Percentiles rank a stretch among this genome's conserved stretches.
These are phyloP conservation scores for Cercophora sp. DNA, from an alignment of 495 filamentous ascomycete species.

Conservation along the genomic window DNA sequence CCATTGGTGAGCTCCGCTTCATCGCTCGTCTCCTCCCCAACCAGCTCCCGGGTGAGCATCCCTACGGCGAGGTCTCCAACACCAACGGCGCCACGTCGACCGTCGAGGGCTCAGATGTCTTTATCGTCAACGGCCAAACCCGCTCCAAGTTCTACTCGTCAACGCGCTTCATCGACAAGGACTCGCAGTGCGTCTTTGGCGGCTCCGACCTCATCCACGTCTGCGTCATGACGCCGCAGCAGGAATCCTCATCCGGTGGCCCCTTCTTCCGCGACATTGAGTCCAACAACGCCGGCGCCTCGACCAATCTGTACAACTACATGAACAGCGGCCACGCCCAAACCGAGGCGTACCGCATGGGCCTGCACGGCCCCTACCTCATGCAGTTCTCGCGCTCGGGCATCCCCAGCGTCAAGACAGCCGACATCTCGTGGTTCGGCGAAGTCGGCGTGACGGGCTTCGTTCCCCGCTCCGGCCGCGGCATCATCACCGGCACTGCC, in stretches of 20 bases:
- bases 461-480: constrained; percentile 49
- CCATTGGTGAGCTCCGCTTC: constrained; percentile 59
- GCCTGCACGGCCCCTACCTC: constrained; percentile 64
- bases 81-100: constrained; percentile 45
- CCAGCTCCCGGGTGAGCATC: constrained; percentile 53
- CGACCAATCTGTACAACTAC: constrained; percentile 62
- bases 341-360: constrained; percentile 58
- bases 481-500: constrained; percentile 58
- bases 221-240: constrained; percentile 51
- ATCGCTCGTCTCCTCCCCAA: constrained; percentile 58
- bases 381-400: constrained; percentile 58
- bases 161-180: constrained; percentile 63
- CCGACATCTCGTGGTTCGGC: constrained; percentile 57
- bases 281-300: constrained; percentile 55
- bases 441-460: constrained; percentile 56
- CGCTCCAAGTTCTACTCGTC: constrained; percentile 68
- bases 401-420: constrained; percentile 43
- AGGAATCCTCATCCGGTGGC: constrained; percentile 51
- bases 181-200: constrained; percentile 55
- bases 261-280: constrained; percentile 66
- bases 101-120: constrained; percentile 63
- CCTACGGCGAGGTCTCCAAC: constrained; percentile 47
- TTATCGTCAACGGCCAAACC: constrained; percentile 56
- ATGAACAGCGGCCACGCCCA: constrained; percentile 65
- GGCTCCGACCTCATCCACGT: constrained; percentile 40